Conservation (phyloP, 164 flowering plant genomes). For the Magnolia kwangsiensis region DNA sequence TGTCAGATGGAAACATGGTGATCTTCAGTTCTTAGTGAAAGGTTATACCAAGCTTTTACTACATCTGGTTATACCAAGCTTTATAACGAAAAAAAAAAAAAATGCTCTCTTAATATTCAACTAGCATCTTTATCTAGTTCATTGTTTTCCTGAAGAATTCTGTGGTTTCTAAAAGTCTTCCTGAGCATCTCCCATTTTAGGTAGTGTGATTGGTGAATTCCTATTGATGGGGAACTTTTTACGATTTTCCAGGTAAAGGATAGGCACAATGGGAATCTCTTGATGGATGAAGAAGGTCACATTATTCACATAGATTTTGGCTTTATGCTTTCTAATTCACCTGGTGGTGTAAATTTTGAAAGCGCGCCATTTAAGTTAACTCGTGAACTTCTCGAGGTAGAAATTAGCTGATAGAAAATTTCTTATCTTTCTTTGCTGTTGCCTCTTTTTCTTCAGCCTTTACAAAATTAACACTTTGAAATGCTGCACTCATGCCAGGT, state of each 20-base stretch:
- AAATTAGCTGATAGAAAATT: background rate
- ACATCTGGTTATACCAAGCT: too few relatives aligned
- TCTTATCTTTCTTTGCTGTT: background rate
- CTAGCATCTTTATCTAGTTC: too few relatives aligned
- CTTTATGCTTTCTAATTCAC: constrained; percentile 98
- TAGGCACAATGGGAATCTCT: constrained; percentile 94
- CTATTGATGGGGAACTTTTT: too few relatives aligned
- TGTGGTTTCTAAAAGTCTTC: background rate
- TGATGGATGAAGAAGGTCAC: constrained; percentile 99
- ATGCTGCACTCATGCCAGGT: constrained; percentile 46
- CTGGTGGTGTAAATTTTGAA: constrained; percentile 99
- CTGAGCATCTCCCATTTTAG: too few relatives aligned
- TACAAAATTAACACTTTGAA: background rate
- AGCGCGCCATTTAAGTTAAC: constrained; percentile 99
- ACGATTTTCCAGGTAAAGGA: constrained; percentile 67
- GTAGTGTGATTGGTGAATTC: too few relatives aligned
- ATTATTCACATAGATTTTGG: constrained; percentile 99
- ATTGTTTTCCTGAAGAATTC: background rate
- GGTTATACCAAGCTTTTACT: too few relatives aligned
- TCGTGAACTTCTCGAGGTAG: constrained; percentile 99
- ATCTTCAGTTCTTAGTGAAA: too few relatives aligned
- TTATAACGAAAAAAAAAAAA: too few relatives aligned
- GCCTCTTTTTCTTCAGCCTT: background rate
- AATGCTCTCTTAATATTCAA: too few relatives aligned
- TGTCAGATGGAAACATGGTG: too few relatives aligned